Percentiles rank a stretch among this genome's conserved stretches.
phyloP scores from a whole-genome alignment of 768 basidiomycete genomes.

The Panaeolus cyanescens region DNA sequence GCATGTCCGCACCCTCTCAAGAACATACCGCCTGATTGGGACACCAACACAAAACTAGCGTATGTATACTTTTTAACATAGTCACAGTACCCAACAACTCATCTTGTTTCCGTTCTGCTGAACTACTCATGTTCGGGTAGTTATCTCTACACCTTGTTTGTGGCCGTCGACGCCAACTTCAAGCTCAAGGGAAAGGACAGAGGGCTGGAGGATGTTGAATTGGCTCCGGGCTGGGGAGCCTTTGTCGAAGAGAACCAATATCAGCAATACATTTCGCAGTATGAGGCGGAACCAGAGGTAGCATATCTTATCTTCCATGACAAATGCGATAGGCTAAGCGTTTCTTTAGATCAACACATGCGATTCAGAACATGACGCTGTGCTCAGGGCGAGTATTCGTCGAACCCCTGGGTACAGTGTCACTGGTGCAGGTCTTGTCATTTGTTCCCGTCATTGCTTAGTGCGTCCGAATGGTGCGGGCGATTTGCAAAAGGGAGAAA shows the following conservation, averaged over 20 bases:
- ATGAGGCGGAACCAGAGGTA: conserved; percentile 15
- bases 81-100: no score
- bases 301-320: background rate
- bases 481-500: conserved; percentile 23
- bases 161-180: no score
- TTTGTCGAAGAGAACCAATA: conserved; percentile 1
- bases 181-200: no score
- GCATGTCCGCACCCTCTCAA: no score
- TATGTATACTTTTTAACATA: no score
- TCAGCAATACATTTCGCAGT: background rate
- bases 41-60: no score
- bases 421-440: conserved; percentile 6
- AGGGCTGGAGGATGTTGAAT: conserved; percentile 8
- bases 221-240: background rate
- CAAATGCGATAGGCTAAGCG: background rate
- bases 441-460: conserved; percentile 19
- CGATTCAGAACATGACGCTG: conserved; percentile 14
- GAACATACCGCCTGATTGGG: no score
- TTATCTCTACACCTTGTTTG: no score
- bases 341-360: conserved; percentile 12
- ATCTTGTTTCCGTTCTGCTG: no score
- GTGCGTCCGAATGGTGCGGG: conserved; percentile 17
- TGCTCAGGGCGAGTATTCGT: conserved; percentile 1
- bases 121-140: no score
- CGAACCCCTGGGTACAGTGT: conserved; percentile 10